These are phyloP conservation scores for Leptomonas seymouri DNA, from an alignment of 208 protist genomes.

Conservation along the genomic window DNA sequence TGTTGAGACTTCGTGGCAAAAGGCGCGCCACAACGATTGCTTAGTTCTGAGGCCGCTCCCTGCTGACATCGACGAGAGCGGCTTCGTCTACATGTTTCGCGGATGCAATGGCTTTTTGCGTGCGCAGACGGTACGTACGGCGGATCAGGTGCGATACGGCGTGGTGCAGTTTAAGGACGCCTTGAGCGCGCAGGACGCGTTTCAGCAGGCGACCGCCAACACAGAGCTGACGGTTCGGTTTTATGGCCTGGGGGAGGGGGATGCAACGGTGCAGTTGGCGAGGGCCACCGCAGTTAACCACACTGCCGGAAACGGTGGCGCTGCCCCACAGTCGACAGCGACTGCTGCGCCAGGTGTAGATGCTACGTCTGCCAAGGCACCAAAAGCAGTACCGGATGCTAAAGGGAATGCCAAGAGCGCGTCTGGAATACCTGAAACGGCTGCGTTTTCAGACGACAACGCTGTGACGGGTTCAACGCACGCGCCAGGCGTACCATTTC, in stretches of 20 bases:
- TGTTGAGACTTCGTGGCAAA: slow-evolving; percentile 27
- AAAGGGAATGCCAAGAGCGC: neutral
- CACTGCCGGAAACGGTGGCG: neutral
- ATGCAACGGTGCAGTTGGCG: neutral
- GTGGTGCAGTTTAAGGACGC: slow-evolving; percentile 32
- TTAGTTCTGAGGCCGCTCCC: slow-evolving; percentile 23
- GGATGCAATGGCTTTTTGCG: slow-evolving; percentile 30
- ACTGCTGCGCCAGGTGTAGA: too few relatives aligned
- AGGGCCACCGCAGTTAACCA: neutral
- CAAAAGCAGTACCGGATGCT: too few relatives aligned
- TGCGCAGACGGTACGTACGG: slow-evolving; percentile 32
- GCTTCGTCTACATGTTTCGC: slow-evolving; percentile 40
- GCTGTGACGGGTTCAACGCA: neutral
- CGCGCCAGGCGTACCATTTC: slow-evolving; percentile 25
- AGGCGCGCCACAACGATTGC: slow-evolving; percentile 16
- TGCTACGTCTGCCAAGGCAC: too few relatives aligned
- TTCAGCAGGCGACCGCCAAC: slow-evolving; percentile 18
- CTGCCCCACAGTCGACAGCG: neutral
- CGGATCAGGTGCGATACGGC: slow-evolving; percentile 28
- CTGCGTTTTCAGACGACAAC: too few relatives aligned
- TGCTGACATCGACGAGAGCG: slow-evolving; percentile 25
- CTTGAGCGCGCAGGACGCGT: slow-evolving; percentile 15
- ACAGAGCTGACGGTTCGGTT: slow-evolving; percentile 13
- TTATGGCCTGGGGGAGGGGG: neutral
- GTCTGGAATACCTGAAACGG: neutral